Conservation (phyloP, 1,284 basidiomycete genomes). For the Kalmanozyma brasiliensis region DNA sequence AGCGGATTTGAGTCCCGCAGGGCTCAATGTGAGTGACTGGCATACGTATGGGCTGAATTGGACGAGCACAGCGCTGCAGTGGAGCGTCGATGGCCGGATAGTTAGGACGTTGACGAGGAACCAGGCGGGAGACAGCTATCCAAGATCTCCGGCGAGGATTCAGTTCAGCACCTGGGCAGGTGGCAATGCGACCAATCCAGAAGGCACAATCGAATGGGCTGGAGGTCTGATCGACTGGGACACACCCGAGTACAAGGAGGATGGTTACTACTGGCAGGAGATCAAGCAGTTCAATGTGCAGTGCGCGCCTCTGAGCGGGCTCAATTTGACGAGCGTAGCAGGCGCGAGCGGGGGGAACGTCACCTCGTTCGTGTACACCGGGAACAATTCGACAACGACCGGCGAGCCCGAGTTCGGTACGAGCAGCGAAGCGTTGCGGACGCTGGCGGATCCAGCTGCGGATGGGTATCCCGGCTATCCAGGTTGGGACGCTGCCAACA, state of each 20-base stretch:
- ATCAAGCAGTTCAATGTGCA: conserved; percentile 48
- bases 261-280: conserved; percentile 63
- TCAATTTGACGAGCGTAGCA: conserved; percentile 22
- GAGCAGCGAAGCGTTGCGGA: conserved; percentile 21
- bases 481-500: conserved; percentile 13
- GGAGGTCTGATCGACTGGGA: conserved; percentile 57
- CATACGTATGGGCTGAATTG: conserved; percentile 62
- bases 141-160: conserved; percentile 55
- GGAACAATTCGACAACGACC: conserved; percentile 25
- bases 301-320: conserved; percentile 34
- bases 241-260: conserved; percentile 39
- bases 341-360: conserved; percentile 18
- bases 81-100: conserved; percentile 53
- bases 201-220: conserved; percentile 55
- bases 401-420: conserved; percentile 44
- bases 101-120: conserved; percentile 49
- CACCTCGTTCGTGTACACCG: conserved; percentile 63
- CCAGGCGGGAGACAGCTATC: conserved; percentile 42
- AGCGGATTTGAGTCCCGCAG: conserved; percentile 7
- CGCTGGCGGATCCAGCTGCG: conserved; percentile 25
- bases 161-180: conserved; percentile 59
- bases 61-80: conserved; percentile 52
- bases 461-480: conserved; percentile 39
- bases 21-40: conserved; percentile 44
- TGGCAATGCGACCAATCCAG: conserved; percentile 40